A percentile compares a stretch with the other conserved stretches of the same genome.
phyloP scores from a whole-genome alignment of 352 stramenopile genomes.

The Pythium chondricola region DNA sequence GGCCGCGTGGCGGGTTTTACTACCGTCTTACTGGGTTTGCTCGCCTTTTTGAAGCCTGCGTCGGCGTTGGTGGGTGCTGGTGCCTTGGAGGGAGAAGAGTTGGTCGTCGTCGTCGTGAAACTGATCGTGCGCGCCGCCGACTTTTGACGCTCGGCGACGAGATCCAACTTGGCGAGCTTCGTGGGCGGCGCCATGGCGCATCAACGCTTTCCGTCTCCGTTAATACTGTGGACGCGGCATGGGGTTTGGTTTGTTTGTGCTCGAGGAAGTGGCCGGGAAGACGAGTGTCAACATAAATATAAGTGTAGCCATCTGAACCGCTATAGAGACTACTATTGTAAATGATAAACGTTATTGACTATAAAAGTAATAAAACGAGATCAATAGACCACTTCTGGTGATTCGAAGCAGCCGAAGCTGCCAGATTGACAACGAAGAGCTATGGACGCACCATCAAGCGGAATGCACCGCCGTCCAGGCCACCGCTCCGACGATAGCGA shows the following conservation, averaged over 20 bases:
- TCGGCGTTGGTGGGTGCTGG: neutral
- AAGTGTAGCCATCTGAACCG: too few species aligned
- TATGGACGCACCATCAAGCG: neutral
- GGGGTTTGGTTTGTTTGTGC: too few species aligned
- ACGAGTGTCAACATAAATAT: too few species aligned
- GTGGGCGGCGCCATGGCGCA: constrained; percentile 10
- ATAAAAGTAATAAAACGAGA: too few species aligned
- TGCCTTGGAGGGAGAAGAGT: neutral
- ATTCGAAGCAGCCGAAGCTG: too few species aligned
- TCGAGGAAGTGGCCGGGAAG: too few species aligned
- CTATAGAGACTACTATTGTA: too few species aligned
- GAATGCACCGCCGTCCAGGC: constrained; percentile 24
- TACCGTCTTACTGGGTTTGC: neutral
- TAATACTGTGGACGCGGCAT: too few species aligned
- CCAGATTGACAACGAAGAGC: neutral
- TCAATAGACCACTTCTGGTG: too few species aligned
- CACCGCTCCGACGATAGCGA: constrained; percentile 6
- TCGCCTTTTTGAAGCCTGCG: neutral
- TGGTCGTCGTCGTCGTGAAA: neutral
- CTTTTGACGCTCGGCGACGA: constrained; percentile 16
- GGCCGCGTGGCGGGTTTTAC: neutral
- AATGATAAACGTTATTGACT: too few species aligned
- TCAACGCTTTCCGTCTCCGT: neutral
- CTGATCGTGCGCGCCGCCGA: neutral
- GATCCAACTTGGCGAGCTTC: constrained; percentile 18